A percentile compares a stretch with the other conserved stretches of the same genome.
Evolutionary conservation across 2,329 filamentous ascomycete species (phyloP).

Genomic region (Botrytis galanthina): DNA sequence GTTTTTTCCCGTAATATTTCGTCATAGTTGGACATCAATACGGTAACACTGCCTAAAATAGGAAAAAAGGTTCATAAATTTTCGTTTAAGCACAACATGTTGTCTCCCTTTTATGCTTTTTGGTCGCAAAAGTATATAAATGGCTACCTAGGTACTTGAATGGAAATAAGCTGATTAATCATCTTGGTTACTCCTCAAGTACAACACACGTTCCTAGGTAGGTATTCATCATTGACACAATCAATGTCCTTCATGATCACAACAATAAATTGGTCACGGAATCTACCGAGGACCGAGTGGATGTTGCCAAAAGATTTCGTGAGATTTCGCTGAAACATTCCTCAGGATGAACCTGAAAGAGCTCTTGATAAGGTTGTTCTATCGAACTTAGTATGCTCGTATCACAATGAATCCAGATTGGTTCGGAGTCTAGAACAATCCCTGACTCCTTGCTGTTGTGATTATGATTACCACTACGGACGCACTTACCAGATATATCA

Average conservation of each 20-base stretch:
- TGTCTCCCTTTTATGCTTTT: neutral
- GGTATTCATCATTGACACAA: neutral
- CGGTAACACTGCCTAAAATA: neutral
- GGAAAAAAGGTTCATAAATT: constrained; percentile 1
- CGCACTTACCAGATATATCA: neutral
- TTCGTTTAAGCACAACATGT: neutral
- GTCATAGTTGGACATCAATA: constrained; percentile 8
- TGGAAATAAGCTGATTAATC: neutral
- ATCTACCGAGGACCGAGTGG: neutral
- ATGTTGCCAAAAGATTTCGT: neutral
- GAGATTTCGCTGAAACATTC: neutral
- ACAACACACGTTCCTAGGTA: too few relatives aligned
- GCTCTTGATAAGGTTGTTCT: neutral
- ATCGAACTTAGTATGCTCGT: too few relatives aligned
- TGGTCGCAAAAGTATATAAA: neutral
- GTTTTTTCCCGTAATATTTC: neutral
- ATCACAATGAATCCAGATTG: neutral
- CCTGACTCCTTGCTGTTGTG: neutral
- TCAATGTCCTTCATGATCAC: neutral
- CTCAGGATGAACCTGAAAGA: neutral
- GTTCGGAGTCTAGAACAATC: neutral
- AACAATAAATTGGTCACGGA: neutral
- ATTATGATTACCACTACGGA: neutral
- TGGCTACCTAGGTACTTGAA: neutral
- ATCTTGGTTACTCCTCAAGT: too few relatives aligned